A percentile compares a stretch with the other conserved stretches of the same genome.
Conservation (phyloP, 768 basidiomycete species). For the Russula sp. region DNA sequence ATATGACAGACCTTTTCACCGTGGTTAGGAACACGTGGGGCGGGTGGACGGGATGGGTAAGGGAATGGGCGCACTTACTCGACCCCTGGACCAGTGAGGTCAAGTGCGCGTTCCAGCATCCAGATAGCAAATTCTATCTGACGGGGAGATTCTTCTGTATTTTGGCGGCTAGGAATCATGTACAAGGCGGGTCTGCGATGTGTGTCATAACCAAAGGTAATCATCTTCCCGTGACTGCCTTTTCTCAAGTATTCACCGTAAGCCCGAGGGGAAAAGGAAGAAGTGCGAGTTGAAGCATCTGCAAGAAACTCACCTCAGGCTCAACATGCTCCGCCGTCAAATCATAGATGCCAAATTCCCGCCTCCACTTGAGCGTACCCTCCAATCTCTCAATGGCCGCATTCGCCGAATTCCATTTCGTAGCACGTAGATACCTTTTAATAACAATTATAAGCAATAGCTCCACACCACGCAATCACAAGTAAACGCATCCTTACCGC, state of each 20-base stretch:
- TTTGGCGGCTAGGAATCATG: constrained; percentile 68
- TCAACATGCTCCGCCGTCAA: constrained; percentile 63
- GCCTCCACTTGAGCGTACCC: constrained; percentile 71
- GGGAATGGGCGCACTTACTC: constrained; percentile 51
- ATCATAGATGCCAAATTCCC: constrained; percentile 74
- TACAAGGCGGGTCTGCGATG: constrained; percentile 65
- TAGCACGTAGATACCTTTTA: constrained; percentile 67
- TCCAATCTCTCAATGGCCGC: constrained; percentile 64
- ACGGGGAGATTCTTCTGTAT: constrained; percentile 63
- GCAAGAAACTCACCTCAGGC: constrained; percentile 53
- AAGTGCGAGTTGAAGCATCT: not conserved
- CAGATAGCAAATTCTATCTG: constrained; percentile 76
- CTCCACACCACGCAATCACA: not conserved
- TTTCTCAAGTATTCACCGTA: not conserved
- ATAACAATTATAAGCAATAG: not conserved
- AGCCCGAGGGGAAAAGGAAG: not conserved
- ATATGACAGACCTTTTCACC: constrained; percentile 52
- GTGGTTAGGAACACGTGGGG: not conserved
- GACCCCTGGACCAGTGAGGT: constrained; percentile 77
- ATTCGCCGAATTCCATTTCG: constrained; percentile 62
- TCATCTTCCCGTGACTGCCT: constrained; percentile 79
- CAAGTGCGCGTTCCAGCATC: constrained; percentile 71
- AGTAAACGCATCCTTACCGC: constrained; percentile 41
- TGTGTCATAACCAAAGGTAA: constrained; percentile 73
- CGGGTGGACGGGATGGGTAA: no score